A percentile compares a stretch with the other conserved stretches of the same genome.
Evolutionary conservation across 1,139 yeast genomes (phyloP).

Genomic region (Sugiyamaella neomexicana): DNA sequence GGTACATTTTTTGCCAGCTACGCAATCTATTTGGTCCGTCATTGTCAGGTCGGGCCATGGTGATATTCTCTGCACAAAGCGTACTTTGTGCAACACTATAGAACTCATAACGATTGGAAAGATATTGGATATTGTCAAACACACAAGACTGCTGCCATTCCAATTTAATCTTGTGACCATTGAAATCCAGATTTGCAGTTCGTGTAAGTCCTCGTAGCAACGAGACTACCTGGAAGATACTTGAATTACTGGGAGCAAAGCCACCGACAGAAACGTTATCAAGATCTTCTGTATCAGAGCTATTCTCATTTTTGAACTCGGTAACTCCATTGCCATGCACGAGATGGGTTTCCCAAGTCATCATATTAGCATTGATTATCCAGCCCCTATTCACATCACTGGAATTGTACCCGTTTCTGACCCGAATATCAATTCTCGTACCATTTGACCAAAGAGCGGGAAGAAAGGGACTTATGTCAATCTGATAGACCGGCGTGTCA

Average conservation of each 20-base stretch:
- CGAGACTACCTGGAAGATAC: constrained; percentile 13
- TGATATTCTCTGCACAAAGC: constrained; percentile 11
- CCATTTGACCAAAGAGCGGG: constrained; percentile 57
- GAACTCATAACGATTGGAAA: constrained; percentile 11
- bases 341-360: constrained; percentile 54
- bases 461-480: constrained; percentile 66
- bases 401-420: constrained; percentile 52
- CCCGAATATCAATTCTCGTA: constrained; percentile 35
- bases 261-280: constrained; percentile 10
- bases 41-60: constrained; percentile 9
- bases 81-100: constrained; percentile 15
- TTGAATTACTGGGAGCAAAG: constrained; percentile 13
- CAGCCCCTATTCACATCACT: constrained; percentile 58
- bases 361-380: constrained; percentile 66
- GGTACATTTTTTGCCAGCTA: constrained; percentile 15
- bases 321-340: constrained; percentile 32
- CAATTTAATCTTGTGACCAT: constrained; percentile 9
- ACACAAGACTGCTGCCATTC: constrained; percentile 16
- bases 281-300: constrained; percentile 4
- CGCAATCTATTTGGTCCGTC: constrained; percentile 6
- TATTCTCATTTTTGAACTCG: neutral
- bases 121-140: constrained; percentile 13
- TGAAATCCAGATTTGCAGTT: constrained; percentile 8
- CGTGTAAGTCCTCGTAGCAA: constrained; percentile 9
- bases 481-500: constrained; percentile 62